phyloP scores from a whole-genome alignment of 2,329 filamentous ascomycete species.

The Cryphonectria parasitica region DNA sequence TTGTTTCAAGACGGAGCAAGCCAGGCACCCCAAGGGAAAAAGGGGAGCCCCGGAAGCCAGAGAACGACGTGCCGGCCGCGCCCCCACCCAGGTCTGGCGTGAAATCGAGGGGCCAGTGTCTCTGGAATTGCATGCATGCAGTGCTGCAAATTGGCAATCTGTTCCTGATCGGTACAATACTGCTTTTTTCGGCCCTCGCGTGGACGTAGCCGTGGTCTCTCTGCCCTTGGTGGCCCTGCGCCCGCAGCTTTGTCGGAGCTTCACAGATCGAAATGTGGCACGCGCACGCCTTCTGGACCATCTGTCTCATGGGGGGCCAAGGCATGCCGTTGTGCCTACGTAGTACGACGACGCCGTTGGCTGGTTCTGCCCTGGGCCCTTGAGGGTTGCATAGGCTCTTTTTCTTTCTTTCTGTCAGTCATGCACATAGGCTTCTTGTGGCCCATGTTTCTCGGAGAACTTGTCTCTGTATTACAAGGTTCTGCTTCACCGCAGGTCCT shows the following conservation, averaged over 20 bases:
- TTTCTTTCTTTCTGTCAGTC: neutral
- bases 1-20: conserved; percentile 23
- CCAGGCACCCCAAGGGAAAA: conserved; percentile 11
- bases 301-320: neutral
- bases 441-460: neutral
- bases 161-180: conserved; percentile 3
- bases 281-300: neutral
- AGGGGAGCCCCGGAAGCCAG: conserved; percentile 22
- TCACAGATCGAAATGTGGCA: conserved; percentile 4
- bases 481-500: neutral
- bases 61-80: conserved; percentile 13
- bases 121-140: conserved; percentile 1
- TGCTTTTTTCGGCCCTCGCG: conserved; percentile 1
- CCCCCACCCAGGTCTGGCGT: conserved; percentile 3
- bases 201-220: neutral
- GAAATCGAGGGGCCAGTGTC: conserved; percentile 2
- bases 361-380: neutral
- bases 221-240: too few species aligned
- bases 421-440: neutral
- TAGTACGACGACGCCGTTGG: neutral
- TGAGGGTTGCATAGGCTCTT: neutral
- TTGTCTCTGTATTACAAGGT: neutral
- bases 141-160: conserved; percentile 17
- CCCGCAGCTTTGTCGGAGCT: neutral
- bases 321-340: neutral